Conservation (phyloP, 768 basidiomycete genomes). For the Amanita inopinata region DNA sequence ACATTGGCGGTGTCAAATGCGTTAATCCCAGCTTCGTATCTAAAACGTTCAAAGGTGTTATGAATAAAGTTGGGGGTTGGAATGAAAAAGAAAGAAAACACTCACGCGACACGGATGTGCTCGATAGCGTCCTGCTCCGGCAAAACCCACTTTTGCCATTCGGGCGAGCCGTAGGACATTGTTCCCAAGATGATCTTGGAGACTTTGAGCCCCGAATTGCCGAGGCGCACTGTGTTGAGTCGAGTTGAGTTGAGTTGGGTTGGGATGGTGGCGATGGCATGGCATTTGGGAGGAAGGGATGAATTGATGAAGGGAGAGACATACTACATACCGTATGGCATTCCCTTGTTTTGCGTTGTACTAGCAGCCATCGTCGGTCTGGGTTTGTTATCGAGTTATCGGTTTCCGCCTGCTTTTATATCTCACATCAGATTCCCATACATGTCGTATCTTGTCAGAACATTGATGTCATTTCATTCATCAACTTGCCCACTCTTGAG, state of each 20-base stretch:
- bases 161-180: constrained; percentile 46
- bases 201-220: constrained; percentile 49
- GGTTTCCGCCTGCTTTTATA: too few species aligned
- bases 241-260: neutral
- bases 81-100: neutral
- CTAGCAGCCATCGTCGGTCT: too few species aligned
- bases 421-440: too few species aligned
- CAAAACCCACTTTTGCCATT: constrained; percentile 42
- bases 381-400: too few species aligned
- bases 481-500: too few species aligned
- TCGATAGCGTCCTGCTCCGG: constrained; percentile 40
- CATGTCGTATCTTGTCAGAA: too few species aligned
- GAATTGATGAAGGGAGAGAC: neutral
- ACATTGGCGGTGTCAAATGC: constrained; percentile 52
- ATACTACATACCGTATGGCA: constrained; percentile 1
- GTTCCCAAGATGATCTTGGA: constrained; percentile 58
- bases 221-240: constrained; percentile 30
- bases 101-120: constrained; percentile 42
- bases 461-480: too few species aligned
- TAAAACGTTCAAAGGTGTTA: constrained; percentile 10
- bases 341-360: constrained; percentile 2
- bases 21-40: constrained; percentile 53
- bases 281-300: neutral
- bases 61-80: neutral
- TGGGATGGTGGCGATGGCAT: neutral